phyloP scores from a whole-genome alignment of 345 rosid genomes.

The Lepidium africanum region DNA sequence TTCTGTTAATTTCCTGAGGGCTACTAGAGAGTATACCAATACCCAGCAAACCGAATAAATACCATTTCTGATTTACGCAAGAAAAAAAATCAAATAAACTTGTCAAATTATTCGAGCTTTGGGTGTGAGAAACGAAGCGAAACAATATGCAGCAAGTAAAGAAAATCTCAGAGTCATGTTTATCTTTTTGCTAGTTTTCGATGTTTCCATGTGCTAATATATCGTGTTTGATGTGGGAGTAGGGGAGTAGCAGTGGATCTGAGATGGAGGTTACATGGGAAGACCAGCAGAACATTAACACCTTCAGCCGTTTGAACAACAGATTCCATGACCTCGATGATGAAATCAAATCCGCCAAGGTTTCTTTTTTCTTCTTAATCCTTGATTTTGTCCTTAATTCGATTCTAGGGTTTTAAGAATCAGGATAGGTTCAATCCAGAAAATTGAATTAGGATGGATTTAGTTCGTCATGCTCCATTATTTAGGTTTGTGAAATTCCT shows the following conservation, averaged over 20 bases:
- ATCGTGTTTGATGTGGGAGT: constrained; percentile 12
- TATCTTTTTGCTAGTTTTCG: neutral
- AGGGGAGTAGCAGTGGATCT: constrained; percentile 66
- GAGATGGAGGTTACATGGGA: constrained; percentile 91
- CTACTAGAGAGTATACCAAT: too few relatives aligned
- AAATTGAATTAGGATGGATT: neutral
- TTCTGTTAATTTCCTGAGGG: too few relatives aligned
- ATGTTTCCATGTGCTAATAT: too few relatives aligned
- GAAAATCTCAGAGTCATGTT: neutral
- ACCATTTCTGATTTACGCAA: neutral
- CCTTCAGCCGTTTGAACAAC: constrained; percentile 74
- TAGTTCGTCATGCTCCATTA: neutral
- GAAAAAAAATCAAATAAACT: neutral
- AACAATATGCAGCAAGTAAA: constrained; percentile 10
- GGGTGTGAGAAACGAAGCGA: neutral
- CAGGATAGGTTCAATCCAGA: neutral
- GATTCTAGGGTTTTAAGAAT: constrained; percentile 14
- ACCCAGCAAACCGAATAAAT: too few relatives aligned
- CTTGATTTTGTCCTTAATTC: neutral
- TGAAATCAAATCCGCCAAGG: constrained; percentile 81
- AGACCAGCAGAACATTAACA: constrained; percentile 93
- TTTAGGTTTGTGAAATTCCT: neutral
- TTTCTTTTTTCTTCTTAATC: neutral
- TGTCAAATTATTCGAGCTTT: neutral
- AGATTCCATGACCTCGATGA: constrained; percentile 81